Evolutionary conservation across 495 filamentous ascomycete genomes (phyloP), one percentile per base, ranked within the genome.

Genomic region (Penicillium chermesinum): DNA sequence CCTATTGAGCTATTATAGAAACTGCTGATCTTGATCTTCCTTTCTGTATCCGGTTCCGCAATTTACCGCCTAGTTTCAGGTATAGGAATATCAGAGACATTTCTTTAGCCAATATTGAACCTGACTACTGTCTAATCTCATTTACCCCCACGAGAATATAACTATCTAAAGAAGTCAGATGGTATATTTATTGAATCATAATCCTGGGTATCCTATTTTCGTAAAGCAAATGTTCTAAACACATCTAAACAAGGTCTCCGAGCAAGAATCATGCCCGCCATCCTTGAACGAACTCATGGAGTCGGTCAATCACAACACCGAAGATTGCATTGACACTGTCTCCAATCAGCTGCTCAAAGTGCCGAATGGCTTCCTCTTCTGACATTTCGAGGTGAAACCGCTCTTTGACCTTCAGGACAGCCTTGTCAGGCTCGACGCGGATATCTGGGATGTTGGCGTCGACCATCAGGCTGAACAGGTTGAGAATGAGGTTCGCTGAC

Each of bases 361-460:
- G 79, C 48, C 85, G 76, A 34, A 95, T 88, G 10, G 91, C 90
- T 55, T 97, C 91, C 64, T 96, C 94, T 64, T 99, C 93, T 33
- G 78, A 87, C 76, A 94, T 79, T 67, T 95, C 93, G 25, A 97
- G 61, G 61, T 91, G 87, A 59, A 99, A 95, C 18, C 94, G 74
- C 60, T 99, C 94, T 63, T 88, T 85, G 14, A 99, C 91, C 68
- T 97, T 98, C 59, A 88, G 69, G 15, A 96, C 93, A 16, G 87
- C 89, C 71, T 91, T 91, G 59, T 91, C 89, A 38, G 89, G 89
- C 69, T 96, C 91, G 7, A 94, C 75, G 48, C 83, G 83, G 62
- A 98, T 95, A 58, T 96, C 93, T 0, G 89, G 91, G 49, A 99
- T 94, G 69, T 95, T 94, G 42, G 91, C 90, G 59, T 96, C 89